A percentile compares a stretch with the other conserved stretches of the same genome.
Conservation (phyloP, 1,284 basidiomycete genomes). For the Blastosporella zonata region DNA sequence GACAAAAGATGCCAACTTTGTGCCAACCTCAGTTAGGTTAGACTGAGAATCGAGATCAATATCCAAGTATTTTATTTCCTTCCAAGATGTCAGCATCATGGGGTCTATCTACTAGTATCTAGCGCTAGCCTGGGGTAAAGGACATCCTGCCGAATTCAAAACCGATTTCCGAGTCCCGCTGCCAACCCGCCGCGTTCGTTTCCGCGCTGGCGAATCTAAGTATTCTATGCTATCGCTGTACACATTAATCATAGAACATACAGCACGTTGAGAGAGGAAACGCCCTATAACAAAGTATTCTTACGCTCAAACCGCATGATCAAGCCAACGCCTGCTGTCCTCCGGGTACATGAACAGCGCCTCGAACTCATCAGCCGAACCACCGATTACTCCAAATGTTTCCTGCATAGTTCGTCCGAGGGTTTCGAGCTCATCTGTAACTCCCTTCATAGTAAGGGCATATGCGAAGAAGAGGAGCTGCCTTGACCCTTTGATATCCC, state of each 20-base stretch:
- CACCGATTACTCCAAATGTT: slow-evolving; percentile 85
- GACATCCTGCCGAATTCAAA: too few relatives aligned
- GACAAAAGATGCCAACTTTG: neutral
- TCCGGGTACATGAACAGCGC: slow-evolving; percentile 47
- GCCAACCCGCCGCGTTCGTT: too few relatives aligned
- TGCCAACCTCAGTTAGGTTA: neutral
- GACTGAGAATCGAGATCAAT: neutral
- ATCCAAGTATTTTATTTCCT: too few relatives aligned
- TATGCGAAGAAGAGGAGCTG: slow-evolving; percentile 94
- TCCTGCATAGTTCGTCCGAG: slow-evolving; percentile 78
- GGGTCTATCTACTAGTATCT: too few relatives aligned
- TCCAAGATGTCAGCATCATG: neutral
- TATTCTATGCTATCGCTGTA: too few relatives aligned
- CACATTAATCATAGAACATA: too few relatives aligned
- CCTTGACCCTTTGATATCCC: slow-evolving; percentile 69
- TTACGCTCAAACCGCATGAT: slow-evolving; percentile 17
- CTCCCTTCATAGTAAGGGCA: slow-evolving; percentile 88
- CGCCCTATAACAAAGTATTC: neutral
- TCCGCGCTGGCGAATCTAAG: too few relatives aligned
- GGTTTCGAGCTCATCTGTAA: slow-evolving; percentile 82
- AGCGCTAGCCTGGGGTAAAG: too few relatives aligned
- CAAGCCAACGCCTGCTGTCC: slow-evolving; percentile 18
- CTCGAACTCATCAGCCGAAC: slow-evolving; percentile 67
- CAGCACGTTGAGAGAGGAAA: too few relatives aligned
- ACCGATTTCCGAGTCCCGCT: neutral